Evolutionary conservation across 352 stramenopile genomes (phyloP).

Genomic region (Pseudoperonospora humuli): DNA sequence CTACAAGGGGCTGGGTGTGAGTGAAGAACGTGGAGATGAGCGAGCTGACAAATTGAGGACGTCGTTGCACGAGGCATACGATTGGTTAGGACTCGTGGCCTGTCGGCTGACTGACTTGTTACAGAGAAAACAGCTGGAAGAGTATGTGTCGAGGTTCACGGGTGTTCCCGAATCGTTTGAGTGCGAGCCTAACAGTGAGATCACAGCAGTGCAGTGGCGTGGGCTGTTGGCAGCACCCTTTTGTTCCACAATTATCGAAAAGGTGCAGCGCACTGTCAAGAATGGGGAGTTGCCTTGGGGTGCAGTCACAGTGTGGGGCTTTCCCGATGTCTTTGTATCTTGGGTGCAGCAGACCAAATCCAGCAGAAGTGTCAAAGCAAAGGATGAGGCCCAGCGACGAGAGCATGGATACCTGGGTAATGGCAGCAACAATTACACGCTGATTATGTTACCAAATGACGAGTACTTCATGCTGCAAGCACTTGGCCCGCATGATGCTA

Average conservation of each 20-base stretch:
- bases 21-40: constrained; percentile 1
- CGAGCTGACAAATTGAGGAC: constrained; percentile 22
- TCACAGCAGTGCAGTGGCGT: constrained; percentile 64
- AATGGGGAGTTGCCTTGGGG: constrained; percentile 49
- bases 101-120: constrained; percentile 53
- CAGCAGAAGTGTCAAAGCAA: constrained; percentile 19
- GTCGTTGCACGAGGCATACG: constrained; percentile 47
- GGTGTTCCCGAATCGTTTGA: constrained; percentile 33
- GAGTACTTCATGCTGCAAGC: constrained; percentile 71
- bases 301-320: constrained; percentile 72
- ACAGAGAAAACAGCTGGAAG: constrained; percentile 39
- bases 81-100: constrained; percentile 71
- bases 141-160: constrained; percentile 76
- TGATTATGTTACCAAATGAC: constrained; percentile 58
- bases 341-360: constrained; percentile 41
- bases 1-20: constrained; percentile 18
- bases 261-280: constrained; percentile 38
- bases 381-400: constrained; percentile 16
- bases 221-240: constrained; percentile 59
- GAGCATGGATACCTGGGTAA: constrained; percentile 74
- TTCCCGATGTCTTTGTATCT: constrained; percentile 61
- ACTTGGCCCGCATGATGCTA: constrained; percentile 58
- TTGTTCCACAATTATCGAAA: constrained; percentile 43
- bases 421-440: constrained; percentile 70
- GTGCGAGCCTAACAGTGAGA: constrained; percentile 23